Conservation (phyloP, 2,329 filamentous ascomycete genomes). For the Penicillium glabrum region DNA sequence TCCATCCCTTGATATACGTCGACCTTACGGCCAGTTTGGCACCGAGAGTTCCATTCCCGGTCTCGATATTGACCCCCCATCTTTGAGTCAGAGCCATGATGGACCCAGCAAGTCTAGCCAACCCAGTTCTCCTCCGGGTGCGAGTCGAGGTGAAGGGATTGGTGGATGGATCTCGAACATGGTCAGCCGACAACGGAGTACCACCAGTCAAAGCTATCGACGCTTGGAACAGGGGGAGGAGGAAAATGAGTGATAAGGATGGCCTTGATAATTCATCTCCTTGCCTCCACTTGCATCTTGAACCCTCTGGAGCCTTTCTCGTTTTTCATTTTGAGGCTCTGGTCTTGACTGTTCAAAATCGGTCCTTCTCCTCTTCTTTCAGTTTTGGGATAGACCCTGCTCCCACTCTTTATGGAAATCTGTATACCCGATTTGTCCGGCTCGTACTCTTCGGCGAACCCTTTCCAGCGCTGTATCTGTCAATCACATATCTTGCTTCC, state of each 20-base stretch:
- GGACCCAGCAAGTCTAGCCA: constrained; percentile 51
- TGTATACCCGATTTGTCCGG: not conserved
- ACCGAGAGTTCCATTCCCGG: constrained; percentile 72
- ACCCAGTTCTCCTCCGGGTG: constrained; percentile 33
- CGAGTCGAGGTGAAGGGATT: constrained; percentile 54
- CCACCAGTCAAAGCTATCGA: constrained; percentile 44
- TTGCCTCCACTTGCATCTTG: not conserved
- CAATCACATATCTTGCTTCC: not conserved
- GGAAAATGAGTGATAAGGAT: constrained; percentile 18
- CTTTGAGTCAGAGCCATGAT: constrained; percentile 52
- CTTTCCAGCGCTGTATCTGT: not conserved
- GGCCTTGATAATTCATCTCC: not conserved
- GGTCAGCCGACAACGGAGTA: constrained; percentile 53
- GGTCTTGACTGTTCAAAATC: not conserved
- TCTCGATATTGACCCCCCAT: constrained; percentile 77
- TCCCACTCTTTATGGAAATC: not conserved
- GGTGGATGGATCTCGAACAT: constrained; percentile 70
- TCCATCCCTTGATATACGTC: constrained; percentile 71
- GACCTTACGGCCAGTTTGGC: constrained; percentile 47
- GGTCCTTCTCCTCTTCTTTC: not conserved
- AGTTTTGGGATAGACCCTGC: not conserved
- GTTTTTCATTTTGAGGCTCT: not conserved
- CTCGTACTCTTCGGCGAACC: not conserved
- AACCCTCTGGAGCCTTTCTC: not conserved
- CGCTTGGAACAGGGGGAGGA: constrained; percentile 50